Conservation (phyloP, 495 filamentous ascomycete genomes). For the Astrothelium macrocarpum region DNA sequence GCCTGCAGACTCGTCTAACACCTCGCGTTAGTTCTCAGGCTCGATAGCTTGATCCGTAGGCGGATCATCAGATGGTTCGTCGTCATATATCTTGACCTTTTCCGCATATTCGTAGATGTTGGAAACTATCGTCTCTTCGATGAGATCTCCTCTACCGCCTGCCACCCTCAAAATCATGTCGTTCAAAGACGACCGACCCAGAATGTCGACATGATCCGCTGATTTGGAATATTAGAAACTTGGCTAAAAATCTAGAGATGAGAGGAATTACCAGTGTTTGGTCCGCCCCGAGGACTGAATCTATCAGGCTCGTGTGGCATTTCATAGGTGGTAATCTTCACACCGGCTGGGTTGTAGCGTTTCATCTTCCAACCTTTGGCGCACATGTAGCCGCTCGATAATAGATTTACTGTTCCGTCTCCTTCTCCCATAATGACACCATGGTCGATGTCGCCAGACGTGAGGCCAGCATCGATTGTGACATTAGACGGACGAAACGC, state of each 20-base stretch:
- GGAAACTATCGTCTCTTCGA: slow-evolving; percentile 67
- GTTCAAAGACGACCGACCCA: slow-evolving; percentile 80
- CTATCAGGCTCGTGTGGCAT: slow-evolving; percentile 95
- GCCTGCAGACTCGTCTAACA: background rate
- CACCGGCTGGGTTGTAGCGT: slow-evolving; percentile 80
- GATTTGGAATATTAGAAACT: background rate
- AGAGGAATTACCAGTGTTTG: slow-evolving; percentile 62
- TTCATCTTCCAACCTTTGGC: slow-evolving; percentile 87
- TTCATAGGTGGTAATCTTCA: slow-evolving; percentile 75
- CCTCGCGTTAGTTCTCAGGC: background rate
- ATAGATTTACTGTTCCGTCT: slow-evolving; percentile 84
- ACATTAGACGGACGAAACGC: slow-evolving; percentile 48
- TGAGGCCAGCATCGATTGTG: slow-evolving; percentile 77
- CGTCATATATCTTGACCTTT: slow-evolving; percentile 65
- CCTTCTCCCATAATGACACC: slow-evolving; percentile 90
- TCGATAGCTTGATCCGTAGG: background rate
- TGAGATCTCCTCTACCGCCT: slow-evolving; percentile 72
- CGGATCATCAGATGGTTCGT: slow-evolving; percentile 28
- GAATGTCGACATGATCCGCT: slow-evolving; percentile 93
- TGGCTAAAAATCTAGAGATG: background rate
- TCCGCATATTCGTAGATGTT: slow-evolving; percentile 73
- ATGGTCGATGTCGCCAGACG: slow-evolving; percentile 54
- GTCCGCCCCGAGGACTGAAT: slow-evolving; percentile 83
- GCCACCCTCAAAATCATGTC: slow-evolving; percentile 83
- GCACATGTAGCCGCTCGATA: slow-evolving; percentile 94